Conservation (phyloP, 345 rosid genomes). For the Gossypium bickii region DNA sequence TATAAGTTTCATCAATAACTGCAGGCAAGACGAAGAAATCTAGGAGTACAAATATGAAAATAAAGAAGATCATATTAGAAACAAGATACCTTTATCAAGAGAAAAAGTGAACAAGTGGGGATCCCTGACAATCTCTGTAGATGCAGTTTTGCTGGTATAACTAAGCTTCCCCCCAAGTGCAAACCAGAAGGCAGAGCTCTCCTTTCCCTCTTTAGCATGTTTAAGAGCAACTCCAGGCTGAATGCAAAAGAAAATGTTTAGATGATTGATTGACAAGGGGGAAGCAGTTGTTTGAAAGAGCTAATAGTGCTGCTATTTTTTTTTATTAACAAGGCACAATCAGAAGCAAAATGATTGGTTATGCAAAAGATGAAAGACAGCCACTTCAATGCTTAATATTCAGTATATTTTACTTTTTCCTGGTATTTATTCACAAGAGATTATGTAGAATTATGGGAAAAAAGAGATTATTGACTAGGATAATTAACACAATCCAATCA, state of each 20-base stretch:
- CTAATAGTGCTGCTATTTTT: not conserved
- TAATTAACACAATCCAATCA: no score
- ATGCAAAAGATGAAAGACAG: not conserved
- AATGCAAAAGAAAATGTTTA: slow-evolving; percentile 10
- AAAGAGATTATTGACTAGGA: no score
- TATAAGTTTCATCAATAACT: slow-evolving; percentile 19
- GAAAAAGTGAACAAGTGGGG: slow-evolving; percentile 81
- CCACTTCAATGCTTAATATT: not conserved
- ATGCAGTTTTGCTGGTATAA: slow-evolving; percentile 64
- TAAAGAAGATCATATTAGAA: slow-evolving; percentile 14
- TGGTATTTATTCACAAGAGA: not conserved
- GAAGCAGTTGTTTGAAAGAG: not conserved
- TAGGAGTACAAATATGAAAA: slow-evolving; percentile 5
- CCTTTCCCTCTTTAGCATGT: slow-evolving; percentile 96
- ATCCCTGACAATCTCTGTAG: slow-evolving; percentile 64
- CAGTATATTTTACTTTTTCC: not conserved
- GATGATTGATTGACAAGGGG: slow-evolving; percentile 1
- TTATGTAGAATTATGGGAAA: no score
- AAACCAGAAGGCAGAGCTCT: slow-evolving; percentile 93
- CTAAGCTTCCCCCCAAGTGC: slow-evolving; percentile 97
- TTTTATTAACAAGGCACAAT: not conserved
- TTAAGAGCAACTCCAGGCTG: slow-evolving; percentile 86
- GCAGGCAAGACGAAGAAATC: slow-evolving; percentile 14
- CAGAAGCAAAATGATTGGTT: not conserved
- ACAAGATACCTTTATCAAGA: slow-evolving; percentile 53